phyloP scores from a whole-genome alignment of 2,329 filamentous ascomycete species.

The Chrysosphaeria jannelii region DNA sequence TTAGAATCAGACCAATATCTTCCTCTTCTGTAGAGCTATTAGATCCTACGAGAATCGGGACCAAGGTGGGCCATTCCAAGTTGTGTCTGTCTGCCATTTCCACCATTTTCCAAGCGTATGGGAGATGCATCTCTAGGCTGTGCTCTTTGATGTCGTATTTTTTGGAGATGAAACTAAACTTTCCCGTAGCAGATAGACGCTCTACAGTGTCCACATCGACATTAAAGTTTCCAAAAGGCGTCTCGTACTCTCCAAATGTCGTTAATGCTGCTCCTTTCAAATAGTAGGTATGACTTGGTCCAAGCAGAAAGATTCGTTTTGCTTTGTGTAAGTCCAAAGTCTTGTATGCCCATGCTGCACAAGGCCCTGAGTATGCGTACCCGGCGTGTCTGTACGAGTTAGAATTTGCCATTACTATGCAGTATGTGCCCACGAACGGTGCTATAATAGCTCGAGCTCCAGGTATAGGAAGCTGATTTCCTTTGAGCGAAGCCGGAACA shows the following conservation, averaged over 20 bases:
- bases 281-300: conserved; percentile 71
- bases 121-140: conserved; percentile 87
- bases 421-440: conserved; percentile 19
- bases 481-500: conserved; percentile 36
- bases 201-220: conserved; percentile 28
- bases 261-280: conserved; percentile 52
- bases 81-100: conserved; percentile 14
- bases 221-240: conserved; percentile 38
- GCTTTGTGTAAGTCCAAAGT: conserved; percentile 51
- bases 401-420: neutral
- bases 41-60: conserved; percentile 66
- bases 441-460: conserved; percentile 69
- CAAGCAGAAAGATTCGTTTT: conserved; percentile 74
- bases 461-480: conserved; percentile 29
- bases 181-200: conserved; percentile 17
- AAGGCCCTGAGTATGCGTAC: conserved; percentile 70
- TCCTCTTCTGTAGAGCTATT: conserved; percentile 36
- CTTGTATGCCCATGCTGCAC: conserved; percentile 87
- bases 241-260: conserved; percentile 36
- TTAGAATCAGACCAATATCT: conserved; percentile 35
- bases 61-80: conserved; percentile 33
- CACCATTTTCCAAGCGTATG: conserved; percentile 63
- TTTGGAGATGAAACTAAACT: conserved; percentile 32
- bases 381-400: conserved; percentile 51
- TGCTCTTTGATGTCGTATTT: conserved; percentile 55